Conservation (phyloP, 2,329 filamentous ascomycete species). For the Ophiobolus disseminans region DNA sequence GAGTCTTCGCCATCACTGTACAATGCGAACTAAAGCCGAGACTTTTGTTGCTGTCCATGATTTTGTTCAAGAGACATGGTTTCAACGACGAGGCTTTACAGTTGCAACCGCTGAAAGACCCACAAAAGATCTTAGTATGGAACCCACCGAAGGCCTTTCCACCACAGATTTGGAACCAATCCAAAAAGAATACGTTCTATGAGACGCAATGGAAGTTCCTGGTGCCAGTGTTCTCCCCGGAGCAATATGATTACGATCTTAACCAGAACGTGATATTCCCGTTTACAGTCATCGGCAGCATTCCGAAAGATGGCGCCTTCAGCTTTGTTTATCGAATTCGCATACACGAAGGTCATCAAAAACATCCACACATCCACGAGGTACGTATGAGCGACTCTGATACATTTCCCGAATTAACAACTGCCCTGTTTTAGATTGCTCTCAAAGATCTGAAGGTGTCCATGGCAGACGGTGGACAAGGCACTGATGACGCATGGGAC, state of each 20-base stretch:
- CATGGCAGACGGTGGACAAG: neutral
- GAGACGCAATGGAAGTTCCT: slow-evolving; percentile 21
- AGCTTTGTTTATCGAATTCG: neutral
- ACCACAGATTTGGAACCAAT: slow-evolving; percentile 3
- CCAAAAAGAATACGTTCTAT: slow-evolving; percentile 8
- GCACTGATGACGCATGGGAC: slow-evolving; percentile 16
- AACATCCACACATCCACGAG: neutral
- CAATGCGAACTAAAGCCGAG: neutral
- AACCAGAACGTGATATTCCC: slow-evolving; percentile 14
- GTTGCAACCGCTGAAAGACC: too few relatives aligned
- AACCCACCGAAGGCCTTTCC: neutral
- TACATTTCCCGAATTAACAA: too few relatives aligned
- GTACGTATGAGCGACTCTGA: too few relatives aligned
- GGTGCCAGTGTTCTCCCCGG: slow-evolving; percentile 11
- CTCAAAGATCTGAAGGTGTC: slow-evolving; percentile 14
- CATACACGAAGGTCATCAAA: slow-evolving; percentile 4
- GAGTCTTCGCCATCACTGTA: slow-evolving; percentile 12
- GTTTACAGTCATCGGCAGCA: slow-evolving; percentile 2
- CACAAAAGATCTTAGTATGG: slow-evolving; percentile 7
- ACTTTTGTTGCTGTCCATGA: slow-evolving; percentile 3
- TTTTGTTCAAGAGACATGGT: neutral
- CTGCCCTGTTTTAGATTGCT: slow-evolving; percentile 12
- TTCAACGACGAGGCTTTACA: slow-evolving; percentile 13
- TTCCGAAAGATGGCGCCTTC: slow-evolving; percentile 13
- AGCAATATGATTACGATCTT: slow-evolving; percentile 10